Evolutionary conservation across 2,329 filamentous ascomycete species (phyloP).

Genomic region (Raffaelea deltoideospora): DNA sequence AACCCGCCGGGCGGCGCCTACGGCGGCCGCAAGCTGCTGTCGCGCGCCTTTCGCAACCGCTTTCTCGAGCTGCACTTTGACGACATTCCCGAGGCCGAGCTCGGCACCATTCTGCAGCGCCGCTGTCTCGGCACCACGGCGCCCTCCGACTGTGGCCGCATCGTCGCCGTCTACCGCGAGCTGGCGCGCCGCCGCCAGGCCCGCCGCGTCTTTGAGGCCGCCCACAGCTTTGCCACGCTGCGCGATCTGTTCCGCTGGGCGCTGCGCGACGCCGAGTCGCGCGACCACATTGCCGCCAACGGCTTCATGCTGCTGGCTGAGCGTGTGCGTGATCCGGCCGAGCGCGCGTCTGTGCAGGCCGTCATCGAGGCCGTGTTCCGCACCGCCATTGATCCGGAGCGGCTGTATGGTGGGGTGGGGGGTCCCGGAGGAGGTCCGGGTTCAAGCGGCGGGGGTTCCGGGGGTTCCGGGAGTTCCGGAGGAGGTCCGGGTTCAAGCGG

Average conservation of each 20-base stretch:
- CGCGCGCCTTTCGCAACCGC: slow-evolving; percentile 86
- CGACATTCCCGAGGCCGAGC: slow-evolving; percentile 88
- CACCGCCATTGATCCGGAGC: slow-evolving; percentile 59
- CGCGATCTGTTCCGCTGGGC: slow-evolving; percentile 96
- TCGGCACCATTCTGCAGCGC: slow-evolving; percentile 81
- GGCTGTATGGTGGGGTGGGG: slow-evolving; percentile 45
- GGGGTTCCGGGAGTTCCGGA: background rate
- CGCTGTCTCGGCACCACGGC: slow-evolving; percentile 76
- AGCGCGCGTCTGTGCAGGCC: slow-evolving; percentile 68
- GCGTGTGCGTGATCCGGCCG: slow-evolving; percentile 80
- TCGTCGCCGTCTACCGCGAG: slow-evolving; percentile 88
- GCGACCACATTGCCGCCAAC: slow-evolving; percentile 78
- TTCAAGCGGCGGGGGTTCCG: background rate
- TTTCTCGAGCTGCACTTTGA: slow-evolving; percentile 97
- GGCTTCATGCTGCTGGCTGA: slow-evolving; percentile 95
- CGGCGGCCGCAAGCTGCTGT: slow-evolving; percentile 83
- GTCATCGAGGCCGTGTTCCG: slow-evolving; percentile 87
- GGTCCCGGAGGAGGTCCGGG: too few relatives aligned
- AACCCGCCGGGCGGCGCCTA: slow-evolving; percentile 93
- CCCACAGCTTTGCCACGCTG: slow-evolving; percentile 91
- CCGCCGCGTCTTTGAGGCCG: slow-evolving; percentile 85
- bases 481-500: too few relatives aligned
- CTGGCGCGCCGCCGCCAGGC: slow-evolving; percentile 82
- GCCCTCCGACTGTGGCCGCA: slow-evolving; percentile 77
- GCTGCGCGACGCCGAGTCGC: slow-evolving; percentile 64